Conservation (phyloP, 2,329 filamentous ascomycete genomes). For the Scedosporium minutisporum region DNA sequence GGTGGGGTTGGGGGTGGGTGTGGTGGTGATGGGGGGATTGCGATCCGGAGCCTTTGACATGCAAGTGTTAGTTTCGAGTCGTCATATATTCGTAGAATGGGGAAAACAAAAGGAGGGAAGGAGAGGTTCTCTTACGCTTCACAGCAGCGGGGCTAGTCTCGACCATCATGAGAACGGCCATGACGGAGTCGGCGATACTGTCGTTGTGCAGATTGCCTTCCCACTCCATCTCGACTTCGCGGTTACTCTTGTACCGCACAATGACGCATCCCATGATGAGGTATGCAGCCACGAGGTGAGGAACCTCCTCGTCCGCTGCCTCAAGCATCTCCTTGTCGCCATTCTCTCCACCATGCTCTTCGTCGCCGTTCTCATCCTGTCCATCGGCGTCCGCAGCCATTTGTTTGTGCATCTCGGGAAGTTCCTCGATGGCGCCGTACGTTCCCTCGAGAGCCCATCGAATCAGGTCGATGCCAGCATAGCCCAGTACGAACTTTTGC, state of each 20-base stretch:
- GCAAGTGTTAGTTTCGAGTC: neutral
- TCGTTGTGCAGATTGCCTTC: slow-evolving; percentile 97
- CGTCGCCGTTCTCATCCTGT: slow-evolving; percentile 13
- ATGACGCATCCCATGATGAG: slow-evolving; percentile 84
- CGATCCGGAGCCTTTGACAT: slow-evolving; percentile 15
- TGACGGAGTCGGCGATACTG: slow-evolving; percentile 92
- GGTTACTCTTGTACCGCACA: slow-evolving; percentile 65
- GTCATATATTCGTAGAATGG: neutral
- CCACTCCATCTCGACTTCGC: slow-evolving; percentile 88
- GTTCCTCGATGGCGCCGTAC: slow-evolving; percentile 74
- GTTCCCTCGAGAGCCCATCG: slow-evolving; percentile 91
- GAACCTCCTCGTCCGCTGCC: slow-evolving; percentile 56
- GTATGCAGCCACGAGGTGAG: slow-evolving; percentile 45
- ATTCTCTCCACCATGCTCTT: slow-evolving; percentile 21
- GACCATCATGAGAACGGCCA: slow-evolving; percentile 83
- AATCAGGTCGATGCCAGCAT: slow-evolving; percentile 83
- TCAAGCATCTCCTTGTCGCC: slow-evolving; percentile 27
- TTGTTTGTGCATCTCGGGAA: slow-evolving; percentile 41
- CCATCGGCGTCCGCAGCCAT: neutral
- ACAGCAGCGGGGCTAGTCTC: slow-evolving; percentile 93
- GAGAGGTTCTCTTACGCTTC: slow-evolving; percentile 52
- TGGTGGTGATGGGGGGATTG: slow-evolving; percentile 22
- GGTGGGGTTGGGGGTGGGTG: slow-evolving; percentile 53
- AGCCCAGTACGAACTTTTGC: slow-evolving; percentile 77
- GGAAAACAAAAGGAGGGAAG: slow-evolving; percentile 5